phyloP scores from a whole-genome alignment of 2,329 filamentous ascomycete species.

The Apiospora aurea region DNA sequence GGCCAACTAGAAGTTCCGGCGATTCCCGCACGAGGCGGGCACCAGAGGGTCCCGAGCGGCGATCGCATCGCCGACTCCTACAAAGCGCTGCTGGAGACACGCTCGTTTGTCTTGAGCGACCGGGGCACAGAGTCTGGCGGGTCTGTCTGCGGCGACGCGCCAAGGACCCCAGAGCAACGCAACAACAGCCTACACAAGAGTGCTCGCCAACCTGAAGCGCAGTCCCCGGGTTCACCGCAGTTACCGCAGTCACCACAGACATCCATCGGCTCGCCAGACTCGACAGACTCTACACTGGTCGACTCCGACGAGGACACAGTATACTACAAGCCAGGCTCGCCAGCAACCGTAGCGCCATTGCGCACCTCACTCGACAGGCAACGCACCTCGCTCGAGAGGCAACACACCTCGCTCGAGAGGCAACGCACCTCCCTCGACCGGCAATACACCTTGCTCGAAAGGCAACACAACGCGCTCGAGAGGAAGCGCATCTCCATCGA shows the following conservation, averaged over 20 bases:
- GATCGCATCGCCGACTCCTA: conserved; percentile 61
- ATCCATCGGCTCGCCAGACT: conserved; percentile 44
- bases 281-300: conserved; percentile 55
- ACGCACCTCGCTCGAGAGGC: conserved; percentile 27
- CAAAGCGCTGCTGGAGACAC: conserved; percentile 52
- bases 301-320: conserved; percentile 53
- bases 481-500: conserved; percentile 27
- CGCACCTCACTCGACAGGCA: conserved; percentile 28
- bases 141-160: background rate
- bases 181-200: conserved; percentile 18
- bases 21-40: conserved; percentile 35
- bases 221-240: background rate
- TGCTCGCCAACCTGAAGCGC: background rate
- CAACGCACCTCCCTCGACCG: conserved; percentile 26
- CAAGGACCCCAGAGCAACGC: conserved; percentile 36
- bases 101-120: conserved; percentile 44
- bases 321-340: conserved; percentile 55
- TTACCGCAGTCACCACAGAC: background rate
- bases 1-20: conserved; percentile 52
- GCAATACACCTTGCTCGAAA: background rate
- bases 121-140: background rate
- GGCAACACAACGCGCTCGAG: conserved; percentile 25
- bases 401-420: background rate
- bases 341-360: conserved; percentile 45
- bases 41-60: conserved; percentile 45